phyloP scores from a whole-genome alignment of 305 asterid genomes.

The Fraxinus dipetala region DNA sequence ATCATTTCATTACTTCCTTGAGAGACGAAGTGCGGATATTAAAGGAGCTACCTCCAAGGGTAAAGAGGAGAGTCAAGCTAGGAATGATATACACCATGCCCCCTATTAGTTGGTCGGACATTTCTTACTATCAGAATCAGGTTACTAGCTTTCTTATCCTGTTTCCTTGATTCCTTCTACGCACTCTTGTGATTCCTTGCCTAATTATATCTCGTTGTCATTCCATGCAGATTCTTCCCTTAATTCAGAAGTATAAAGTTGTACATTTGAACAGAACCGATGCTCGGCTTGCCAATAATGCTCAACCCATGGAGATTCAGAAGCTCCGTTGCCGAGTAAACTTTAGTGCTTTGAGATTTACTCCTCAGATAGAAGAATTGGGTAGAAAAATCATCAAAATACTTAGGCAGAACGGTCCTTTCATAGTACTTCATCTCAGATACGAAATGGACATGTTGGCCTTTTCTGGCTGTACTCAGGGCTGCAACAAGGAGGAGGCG shows the following conservation, averaged over 20 bases:
- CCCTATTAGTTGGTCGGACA: conserved; percentile 79
- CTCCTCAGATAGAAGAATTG: conserved; percentile 73
- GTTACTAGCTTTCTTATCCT: conserved; percentile 26
- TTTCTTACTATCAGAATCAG: conserved; percentile 68
- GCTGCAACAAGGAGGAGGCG: conserved; percentile 60
- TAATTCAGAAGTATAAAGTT: conserved; percentile 68
- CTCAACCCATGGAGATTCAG: conserved; percentile 68
- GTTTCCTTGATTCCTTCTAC: conserved; percentile 5
- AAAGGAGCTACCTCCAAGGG: conserved; percentile 67
- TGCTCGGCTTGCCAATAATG: conserved; percentile 74
- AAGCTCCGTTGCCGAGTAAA: conserved; percentile 77
- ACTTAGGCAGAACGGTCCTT: conserved; percentile 65
- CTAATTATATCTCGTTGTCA: background rate
- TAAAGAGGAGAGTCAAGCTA: conserved; percentile 70
- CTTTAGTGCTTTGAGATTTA: conserved; percentile 58
- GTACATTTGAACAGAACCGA: conserved; percentile 79
- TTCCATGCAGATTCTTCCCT: conserved; percentile 64
- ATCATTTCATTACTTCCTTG: conserved; percentile 68
- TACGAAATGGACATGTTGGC: conserved; percentile 93
- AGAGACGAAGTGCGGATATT: conserved; percentile 81
- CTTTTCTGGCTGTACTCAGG: conserved; percentile 79
- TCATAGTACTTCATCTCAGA: conserved; percentile 76
- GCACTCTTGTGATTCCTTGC: background rate
- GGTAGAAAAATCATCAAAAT: conserved; percentile 64
- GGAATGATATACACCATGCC: conserved; percentile 65